Base-by-base conservation (phyloP, 1,139 yeast species). In the Geotrichum candidum region DNA sequence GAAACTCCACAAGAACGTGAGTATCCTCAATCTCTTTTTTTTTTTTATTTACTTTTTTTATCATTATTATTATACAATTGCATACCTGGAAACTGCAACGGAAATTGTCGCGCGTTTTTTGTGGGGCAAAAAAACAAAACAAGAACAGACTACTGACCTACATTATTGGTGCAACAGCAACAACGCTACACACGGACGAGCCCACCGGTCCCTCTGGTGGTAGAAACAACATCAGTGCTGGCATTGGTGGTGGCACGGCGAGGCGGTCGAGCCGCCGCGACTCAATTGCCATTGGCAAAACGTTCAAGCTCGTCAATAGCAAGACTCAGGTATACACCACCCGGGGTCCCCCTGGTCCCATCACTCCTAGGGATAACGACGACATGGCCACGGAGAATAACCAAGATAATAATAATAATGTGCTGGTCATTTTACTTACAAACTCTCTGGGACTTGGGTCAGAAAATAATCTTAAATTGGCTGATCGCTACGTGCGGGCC, bases 381-480 rank as follows among this genome's bases (percentile, higher is more conserved):
- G 29, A 51, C 46, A 25, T 18, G 18, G 18, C 18, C 18, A 18
- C 18, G 18, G 18, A 1, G 18, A 1, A 18, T 18, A 18, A 18
- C 18, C 18, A 18, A 18, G 18, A 18, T 18, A 18, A 18, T 18
- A 23, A 18, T 25, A 52, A 25, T 15, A 51, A 38, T 10, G 38
- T 51, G 46, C 41, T 71, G 33, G 66, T 69, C 18, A 65, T 74
- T 18, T 64, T 74, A 31, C 68, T 74, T 46, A 73, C 76, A 18
- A 74, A 74, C 62, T 72, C 74, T 6, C 66, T 74, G 29, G 76
- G 76, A 1, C 65, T 74, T 52, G 66, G 65, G 11, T 69, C 73
- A 41, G 55, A 46, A 3, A 71, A 72, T 65, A 74, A 74, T 61
- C 65, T 70, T 59, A 64, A 65, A 23, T 64, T 72, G 56, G 76